Evolutionary conservation across 2,329 filamentous ascomycete genomes (phyloP).

Genomic region (Ophiocordyceps sinensis): DNA sequence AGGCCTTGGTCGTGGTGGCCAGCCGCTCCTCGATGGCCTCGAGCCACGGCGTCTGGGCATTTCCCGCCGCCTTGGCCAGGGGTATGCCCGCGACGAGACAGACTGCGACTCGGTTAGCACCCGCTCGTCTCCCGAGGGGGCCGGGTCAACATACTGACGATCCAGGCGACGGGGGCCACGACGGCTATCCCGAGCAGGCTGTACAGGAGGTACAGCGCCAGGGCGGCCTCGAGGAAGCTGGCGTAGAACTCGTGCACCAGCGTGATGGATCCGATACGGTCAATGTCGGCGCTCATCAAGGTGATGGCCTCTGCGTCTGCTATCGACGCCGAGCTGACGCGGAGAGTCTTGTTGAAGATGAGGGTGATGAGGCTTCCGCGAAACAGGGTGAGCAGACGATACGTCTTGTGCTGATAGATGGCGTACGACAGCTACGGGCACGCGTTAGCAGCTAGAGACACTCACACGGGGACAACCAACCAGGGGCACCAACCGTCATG

Average conservation of each 20-base stretch:
- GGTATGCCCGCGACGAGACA: constrained; percentile 8
- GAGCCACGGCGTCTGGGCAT: constrained; percentile 11
- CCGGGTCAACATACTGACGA: constrained; percentile 5
- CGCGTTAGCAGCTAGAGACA: background rate
- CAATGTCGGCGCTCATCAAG: constrained; percentile 29
- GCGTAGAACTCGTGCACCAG: constrained; percentile 20
- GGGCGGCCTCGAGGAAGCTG: constrained; percentile 16
- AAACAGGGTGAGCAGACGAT: constrained; percentile 18
- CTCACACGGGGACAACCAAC: constrained; percentile 2
- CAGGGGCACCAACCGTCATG: constrained; percentile 23
- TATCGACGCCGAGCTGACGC: constrained; percentile 12
- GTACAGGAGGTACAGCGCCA: constrained; percentile 20
- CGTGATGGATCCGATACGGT: constrained; percentile 13
- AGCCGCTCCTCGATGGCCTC: constrained; percentile 13
- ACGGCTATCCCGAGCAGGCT: constrained; percentile 10
- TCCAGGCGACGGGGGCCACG: constrained; percentile 8
- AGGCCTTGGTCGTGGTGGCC: constrained; percentile 8
- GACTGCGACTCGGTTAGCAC: background rate
- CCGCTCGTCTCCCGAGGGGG: background rate
- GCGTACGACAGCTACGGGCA: constrained; percentile 6
- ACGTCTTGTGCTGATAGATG: constrained; percentile 15
- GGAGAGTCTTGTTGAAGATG: constrained; percentile 31
- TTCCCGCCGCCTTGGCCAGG: constrained; percentile 7
- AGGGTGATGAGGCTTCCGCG: constrained; percentile 23
- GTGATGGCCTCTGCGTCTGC: constrained; percentile 15